These are phyloP conservation scores for Pseudoturritis turrita DNA, from an alignment of 345 rosid species.

Conservation along the genomic window DNA sequence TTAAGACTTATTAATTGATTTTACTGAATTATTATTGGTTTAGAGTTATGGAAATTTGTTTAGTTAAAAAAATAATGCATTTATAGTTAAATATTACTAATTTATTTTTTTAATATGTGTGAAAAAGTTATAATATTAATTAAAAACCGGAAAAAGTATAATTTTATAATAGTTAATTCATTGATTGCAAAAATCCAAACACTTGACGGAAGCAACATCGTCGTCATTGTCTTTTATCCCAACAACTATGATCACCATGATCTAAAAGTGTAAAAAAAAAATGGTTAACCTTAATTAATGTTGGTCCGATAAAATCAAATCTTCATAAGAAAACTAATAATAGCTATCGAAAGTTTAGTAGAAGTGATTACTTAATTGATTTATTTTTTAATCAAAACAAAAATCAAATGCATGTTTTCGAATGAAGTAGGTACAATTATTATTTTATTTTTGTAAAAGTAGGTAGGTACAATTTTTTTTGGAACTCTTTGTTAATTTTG, in stretches of 20 bases:
- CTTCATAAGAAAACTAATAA: background rate
- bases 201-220: conserved; percentile 27
- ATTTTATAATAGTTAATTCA: background rate
- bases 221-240: conserved; percentile 27
- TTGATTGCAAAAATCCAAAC: conserved; percentile 31
- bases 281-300: background rate
- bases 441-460: conserved; percentile 3
- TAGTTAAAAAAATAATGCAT: no score
- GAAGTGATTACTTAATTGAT: background rate
- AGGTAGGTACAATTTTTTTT: conserved; percentile 2
- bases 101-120: no score
- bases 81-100: no score
- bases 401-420: conserved; percentile 16
- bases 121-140: no score
- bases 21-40: no score
- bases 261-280: conserved; percentile 5
- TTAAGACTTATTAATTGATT: no score
- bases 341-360: background rate
- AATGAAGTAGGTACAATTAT: conserved; percentile 18
- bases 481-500: conserved; percentile 14
- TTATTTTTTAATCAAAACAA: background rate
- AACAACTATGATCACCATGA: conserved; percentile 29
- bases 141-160: no score
- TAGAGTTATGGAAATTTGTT: no score
- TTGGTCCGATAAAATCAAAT: conserved; percentile 14